Evolutionary conservation across 192 early-diverging fungal genomes (phyloP).

Genomic region (Physocladia obscura): DNA sequence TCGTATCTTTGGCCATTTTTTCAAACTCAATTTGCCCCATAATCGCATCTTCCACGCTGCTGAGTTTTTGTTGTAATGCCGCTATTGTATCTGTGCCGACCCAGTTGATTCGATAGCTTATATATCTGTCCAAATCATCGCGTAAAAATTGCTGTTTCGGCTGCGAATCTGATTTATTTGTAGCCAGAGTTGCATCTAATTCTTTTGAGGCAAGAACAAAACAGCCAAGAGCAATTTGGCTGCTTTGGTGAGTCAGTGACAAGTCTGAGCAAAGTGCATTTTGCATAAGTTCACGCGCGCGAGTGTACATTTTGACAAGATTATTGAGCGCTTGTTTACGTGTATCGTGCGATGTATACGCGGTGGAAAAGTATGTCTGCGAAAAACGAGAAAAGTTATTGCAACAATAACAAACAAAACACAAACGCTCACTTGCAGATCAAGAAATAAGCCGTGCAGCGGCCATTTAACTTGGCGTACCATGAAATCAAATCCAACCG

Average conservation of each 20-base stretch:
- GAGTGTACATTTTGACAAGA: slow-evolving; percentile 27
- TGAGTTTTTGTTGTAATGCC: slow-evolving; percentile 16
- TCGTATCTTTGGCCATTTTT: slow-evolving; percentile 13
- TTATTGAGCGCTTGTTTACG: slow-evolving; percentile 24
- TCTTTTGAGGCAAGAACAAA: slow-evolving; percentile 37
- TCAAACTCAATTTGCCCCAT: slow-evolving; percentile 21
- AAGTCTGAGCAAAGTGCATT: slow-evolving; percentile 38
- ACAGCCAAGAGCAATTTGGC: slow-evolving; percentile 51
- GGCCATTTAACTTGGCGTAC: slow-evolving; percentile 48
- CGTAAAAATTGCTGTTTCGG: no score
- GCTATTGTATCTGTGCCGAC: slow-evolving; percentile 7
- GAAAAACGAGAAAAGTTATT: not conserved
- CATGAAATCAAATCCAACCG: slow-evolving; percentile 47
- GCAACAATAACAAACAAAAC: not conserved
- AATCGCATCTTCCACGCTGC: slow-evolving; percentile 23
- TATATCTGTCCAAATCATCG: slow-evolving; percentile 36
- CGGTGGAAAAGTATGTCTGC: slow-evolving; percentile 18
- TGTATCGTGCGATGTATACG: slow-evolving; percentile 15
- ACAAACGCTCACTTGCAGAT: slow-evolving; percentile 42
- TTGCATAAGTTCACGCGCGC: slow-evolving; percentile 30
- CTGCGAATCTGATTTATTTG: no score
- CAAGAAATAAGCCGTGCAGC: slow-evolving; percentile 47
- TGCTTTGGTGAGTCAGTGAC: slow-evolving; percentile 41
- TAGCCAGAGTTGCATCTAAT: not conserved
- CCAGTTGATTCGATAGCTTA: slow-evolving; percentile 24